Evolutionary conservation across 2,329 filamentous ascomycete species (phyloP).

Genomic region (Monilinia polystroma): DNA sequence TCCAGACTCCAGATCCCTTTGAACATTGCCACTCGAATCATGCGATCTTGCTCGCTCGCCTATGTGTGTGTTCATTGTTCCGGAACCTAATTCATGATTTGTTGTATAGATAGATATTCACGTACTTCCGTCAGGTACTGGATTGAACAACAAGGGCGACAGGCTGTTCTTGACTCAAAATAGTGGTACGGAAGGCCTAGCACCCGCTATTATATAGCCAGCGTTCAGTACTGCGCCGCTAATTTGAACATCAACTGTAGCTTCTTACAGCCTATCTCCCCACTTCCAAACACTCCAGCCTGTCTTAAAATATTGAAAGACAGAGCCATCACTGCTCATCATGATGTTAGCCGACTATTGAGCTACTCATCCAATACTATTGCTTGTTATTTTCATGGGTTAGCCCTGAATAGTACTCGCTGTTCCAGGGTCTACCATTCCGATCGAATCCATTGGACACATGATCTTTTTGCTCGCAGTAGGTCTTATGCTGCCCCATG

Average conservation of each 20-base stretch:
- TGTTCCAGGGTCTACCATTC: constrained; percentile 16
- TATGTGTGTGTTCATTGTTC: background rate
- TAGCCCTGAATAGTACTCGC: constrained; percentile 15
- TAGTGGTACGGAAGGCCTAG: constrained; percentile 14
- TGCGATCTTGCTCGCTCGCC: constrained; percentile 10
- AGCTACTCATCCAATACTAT: constrained; percentile 15
- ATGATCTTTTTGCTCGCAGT: constrained; percentile 23
- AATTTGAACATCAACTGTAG: background rate
- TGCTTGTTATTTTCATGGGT: constrained; percentile 15
- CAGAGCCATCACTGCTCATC: background rate
- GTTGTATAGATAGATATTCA: constrained; percentile 12
- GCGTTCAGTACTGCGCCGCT: background rate
- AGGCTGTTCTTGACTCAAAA: constrained; percentile 9
- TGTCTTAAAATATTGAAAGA: background rate
- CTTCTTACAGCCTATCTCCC: constrained; percentile 14
- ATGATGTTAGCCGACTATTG: constrained; percentile 5
- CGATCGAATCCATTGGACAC: constrained; percentile 23
- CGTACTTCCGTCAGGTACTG: constrained; percentile 4
- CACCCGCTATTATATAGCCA: constrained; percentile 18
- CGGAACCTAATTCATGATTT: constrained; percentile 12
- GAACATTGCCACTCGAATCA: constrained; percentile 15
- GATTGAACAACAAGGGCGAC: constrained; percentile 2
- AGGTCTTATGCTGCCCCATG: constrained; percentile 24
- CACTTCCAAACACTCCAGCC: constrained; percentile 17
- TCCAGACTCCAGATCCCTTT: background rate